Percentiles rank a stretch among this genome's conserved stretches.
Conservation (phyloP, 179 eudicot species). For the Camellia oleifera region DNA sequence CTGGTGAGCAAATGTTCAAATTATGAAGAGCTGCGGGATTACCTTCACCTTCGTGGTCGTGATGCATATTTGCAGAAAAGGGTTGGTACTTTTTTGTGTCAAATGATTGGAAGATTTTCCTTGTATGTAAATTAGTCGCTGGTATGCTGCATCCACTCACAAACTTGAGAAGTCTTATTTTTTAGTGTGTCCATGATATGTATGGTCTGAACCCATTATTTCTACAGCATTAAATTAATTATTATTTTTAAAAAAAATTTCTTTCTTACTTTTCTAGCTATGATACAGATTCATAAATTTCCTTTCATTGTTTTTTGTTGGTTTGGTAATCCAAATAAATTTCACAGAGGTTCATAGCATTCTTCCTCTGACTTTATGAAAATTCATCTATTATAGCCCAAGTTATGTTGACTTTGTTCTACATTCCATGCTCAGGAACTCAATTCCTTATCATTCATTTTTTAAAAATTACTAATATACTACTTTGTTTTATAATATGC, state of each 20-base stretch:
- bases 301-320: neutral
- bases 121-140: neutral
- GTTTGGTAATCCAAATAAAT: neutral
- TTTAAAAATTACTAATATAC: neutral
- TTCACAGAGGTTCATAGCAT: neutral
- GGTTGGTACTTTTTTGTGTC: conserved; percentile 39
- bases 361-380: neutral
- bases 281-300: neutral
- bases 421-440: neutral
- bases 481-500: neutral
- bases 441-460: neutral
- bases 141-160: neutral
- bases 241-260: no score
- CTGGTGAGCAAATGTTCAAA: conserved; percentile 55
- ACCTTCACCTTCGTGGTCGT: conserved; percentile 80
- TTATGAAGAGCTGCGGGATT: conserved; percentile 69
- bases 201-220: neutral
- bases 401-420: neutral
- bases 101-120: neutral
- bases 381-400: neutral
- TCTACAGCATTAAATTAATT: neutral
- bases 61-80: conserved; percentile 87
- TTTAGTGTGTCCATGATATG: neutral
- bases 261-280: no score
- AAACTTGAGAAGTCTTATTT: neutral